Base-by-base conservation (phyloP, 306 rosid genomes). In the Quercus aquifolioides region DNA sequence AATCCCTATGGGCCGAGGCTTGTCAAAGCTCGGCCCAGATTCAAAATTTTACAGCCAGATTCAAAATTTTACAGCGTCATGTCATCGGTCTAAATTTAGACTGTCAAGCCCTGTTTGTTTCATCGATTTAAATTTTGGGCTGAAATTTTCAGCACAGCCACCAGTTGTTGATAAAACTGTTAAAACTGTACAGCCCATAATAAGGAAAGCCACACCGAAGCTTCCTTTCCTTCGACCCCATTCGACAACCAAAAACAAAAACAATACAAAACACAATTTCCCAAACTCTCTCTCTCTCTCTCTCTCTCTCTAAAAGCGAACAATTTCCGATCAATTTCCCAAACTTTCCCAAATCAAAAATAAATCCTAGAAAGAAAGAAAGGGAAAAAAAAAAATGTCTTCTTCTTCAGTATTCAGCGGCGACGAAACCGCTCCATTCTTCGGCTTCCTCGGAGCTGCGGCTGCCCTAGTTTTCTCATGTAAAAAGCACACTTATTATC, bases 371-470 rank as follows among this genome's bases (percentile, higher is more conserved):
- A 41, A 41, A 7, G 46, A 38, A 38, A 38, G 2, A 6, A 35
- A 31, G 25, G 35, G n/a, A n/a, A 33, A 7, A 13, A 63, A 63
- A 70, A 81, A 82, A 63, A 83, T 88, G 85, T 73, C 78, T 80
- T 38, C 78, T 79, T 28, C 89, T 14, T 8, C 46, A 41, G 85
- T 69, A 9, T 89, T 92, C 93, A 84, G 88, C 79, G 91, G 94
- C 77, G 91, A 90, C 38, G 97, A 88, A 84, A 90, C 94, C 28
- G 90, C 97, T 14, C 91, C 93, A 0, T 86, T 92, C 84, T 90
- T 90, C 79, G 92, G 93, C 54, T 87, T 90, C 86, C 88, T 87
- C 9, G 89, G 94, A 15, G 94, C 91, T 38, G 93, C 92, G 20
- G 94, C 90, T 18, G 92, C 94, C 64, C 86, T 92, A 0, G 86